These are phyloP conservation scores for Bimuria novae-zelandiae DNA, from an alignment of 2,329 filamentous ascomycete genomes.

Conservation along the genomic window DNA sequence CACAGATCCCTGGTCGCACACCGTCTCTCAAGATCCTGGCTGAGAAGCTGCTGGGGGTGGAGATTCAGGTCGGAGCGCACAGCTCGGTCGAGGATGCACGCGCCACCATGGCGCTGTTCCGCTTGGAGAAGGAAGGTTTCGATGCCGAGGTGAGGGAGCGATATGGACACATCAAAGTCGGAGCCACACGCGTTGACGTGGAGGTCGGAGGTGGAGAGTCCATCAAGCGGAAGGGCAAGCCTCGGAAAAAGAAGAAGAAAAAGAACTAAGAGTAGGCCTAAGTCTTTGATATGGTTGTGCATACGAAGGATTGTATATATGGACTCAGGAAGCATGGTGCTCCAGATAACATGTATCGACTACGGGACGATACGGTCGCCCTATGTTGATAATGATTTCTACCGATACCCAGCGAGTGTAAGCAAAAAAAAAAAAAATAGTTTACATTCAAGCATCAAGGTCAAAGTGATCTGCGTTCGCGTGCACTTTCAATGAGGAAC, in stretches of 20 bases:
- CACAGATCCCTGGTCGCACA: slow-evolving; percentile 62
- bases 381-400: neutral
- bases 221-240: slow-evolving; percentile 39
- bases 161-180: slow-evolving; percentile 48
- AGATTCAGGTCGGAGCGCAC: slow-evolving; percentile 65
- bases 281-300: no score
- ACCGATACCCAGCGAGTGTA: no score
- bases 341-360: neutral
- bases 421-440: no score
- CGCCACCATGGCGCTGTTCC: slow-evolving; percentile 87
- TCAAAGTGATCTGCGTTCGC: no score
- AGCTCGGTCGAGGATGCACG: slow-evolving; percentile 76
- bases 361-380: neutral
- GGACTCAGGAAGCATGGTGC: neutral
- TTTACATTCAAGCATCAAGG: no score
- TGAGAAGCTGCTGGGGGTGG: slow-evolving; percentile 60
- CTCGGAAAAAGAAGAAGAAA: slow-evolving; percentile 47
- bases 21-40: slow-evolving; percentile 68
- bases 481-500: no score
- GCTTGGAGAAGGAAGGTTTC: slow-evolving; percentile 80
- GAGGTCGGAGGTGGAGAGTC: slow-evolving; percentile 26
- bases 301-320: neutral
- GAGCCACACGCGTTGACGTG: slow-evolving; percentile 25
- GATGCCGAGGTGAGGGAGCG: slow-evolving; percentile 77
- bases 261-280: slow-evolving; percentile 23